Evolutionary conservation across 129 eudicot species (phyloP), one percentile per base, ranked within the genome.

Genomic region (Deinandra increscens): DNA sequence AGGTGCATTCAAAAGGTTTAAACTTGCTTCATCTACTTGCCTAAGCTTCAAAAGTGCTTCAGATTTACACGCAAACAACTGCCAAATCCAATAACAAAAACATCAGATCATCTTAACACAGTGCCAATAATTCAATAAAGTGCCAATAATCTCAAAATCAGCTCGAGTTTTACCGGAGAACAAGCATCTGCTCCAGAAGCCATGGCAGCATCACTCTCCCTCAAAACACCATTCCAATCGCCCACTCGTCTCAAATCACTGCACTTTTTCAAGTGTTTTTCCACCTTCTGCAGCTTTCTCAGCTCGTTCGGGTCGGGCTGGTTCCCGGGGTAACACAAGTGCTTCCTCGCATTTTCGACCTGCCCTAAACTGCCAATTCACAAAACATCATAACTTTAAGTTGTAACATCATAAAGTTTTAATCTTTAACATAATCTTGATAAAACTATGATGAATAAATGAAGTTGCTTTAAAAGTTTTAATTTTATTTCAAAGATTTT

Each of bases 1-100:
- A 17, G 87, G 83, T 33, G 81, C 62, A 26, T 76, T 73, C 37
- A 63, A 53, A 22, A 93, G 56, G 65, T 69, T 75, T 19, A 66
- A 45, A 38, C 76, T 84, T 9, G 97, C 92, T 22, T 82, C 97
- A 60, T 87, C 87, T 65, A 90, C 63, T 72, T 81, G 88, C 7
- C 81, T 84, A 48, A 94, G 97, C 81, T 87, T 94, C 74, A 89
- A 79, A 56, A 84, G 88, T 17, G 93, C 95, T 83, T 94, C 99
- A 42, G 99, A 90, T 84, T 81, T 85, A 80, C 97, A 85, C 18
- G 91, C 86, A 61, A 75, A 83, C 55, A 94, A 83, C 99, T 94
- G 96, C 75, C 62, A 61, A 58, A 87, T 78, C 74, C 48, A 39
- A 75, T 55, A 66, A 69, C 17, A 41, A 64, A 67, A 60, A 7